Base-by-base conservation (phyloP, 345 rosid genomes). In the Arabis alpina region DNA sequence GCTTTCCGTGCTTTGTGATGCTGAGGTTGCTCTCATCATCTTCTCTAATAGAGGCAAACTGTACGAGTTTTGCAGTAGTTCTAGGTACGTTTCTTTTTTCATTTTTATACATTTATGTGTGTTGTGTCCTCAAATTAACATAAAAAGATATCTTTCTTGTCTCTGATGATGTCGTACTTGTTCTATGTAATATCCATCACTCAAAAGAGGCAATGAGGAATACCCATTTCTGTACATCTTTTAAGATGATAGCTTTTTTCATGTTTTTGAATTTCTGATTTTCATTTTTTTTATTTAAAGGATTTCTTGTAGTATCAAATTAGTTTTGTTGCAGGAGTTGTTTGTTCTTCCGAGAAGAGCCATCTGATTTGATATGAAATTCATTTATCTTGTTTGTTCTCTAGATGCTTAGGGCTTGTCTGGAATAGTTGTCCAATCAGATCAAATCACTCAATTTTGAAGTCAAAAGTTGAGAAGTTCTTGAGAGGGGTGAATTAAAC, bases 21-120 rank as follows among this genome's bases (percentile, higher is more conserved):
- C 98, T 19, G 98, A 93, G 78, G 88, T 93, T 81, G 97, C 98
- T 77, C 97, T 93, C 89, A 93, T 93, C 93, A 82, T 93, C 92
- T 93, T 93, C 97, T 93, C 98, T 61, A 91, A 83, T 86, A 86
- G 98, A 77, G 98, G 98, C 60, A 93, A 93, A 78, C 86, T 91
- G 84, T 87, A 91, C 88, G 98, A 93, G 85, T 93, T 93, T 82
- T 93, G 97, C 91, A 93, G 98, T 71, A 87, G 97, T 76, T 87
- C 98, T 74, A 90, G 98, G 98, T 36, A 36, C 8, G 1, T 5
- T 66, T n/a, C 16, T 40, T 27, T 8, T 8, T 42, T 42, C 13
- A 19, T 19, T 19, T 19, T 19, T 19, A 5, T 71, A 37, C 5
- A 28, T 28, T 28, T 5, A 28, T 28, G 5, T 28, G 4, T 28